phyloP scores from a whole-genome alignment of 2,329 filamentous ascomycete genomes.

The Verruconis gallopava region DNA sequence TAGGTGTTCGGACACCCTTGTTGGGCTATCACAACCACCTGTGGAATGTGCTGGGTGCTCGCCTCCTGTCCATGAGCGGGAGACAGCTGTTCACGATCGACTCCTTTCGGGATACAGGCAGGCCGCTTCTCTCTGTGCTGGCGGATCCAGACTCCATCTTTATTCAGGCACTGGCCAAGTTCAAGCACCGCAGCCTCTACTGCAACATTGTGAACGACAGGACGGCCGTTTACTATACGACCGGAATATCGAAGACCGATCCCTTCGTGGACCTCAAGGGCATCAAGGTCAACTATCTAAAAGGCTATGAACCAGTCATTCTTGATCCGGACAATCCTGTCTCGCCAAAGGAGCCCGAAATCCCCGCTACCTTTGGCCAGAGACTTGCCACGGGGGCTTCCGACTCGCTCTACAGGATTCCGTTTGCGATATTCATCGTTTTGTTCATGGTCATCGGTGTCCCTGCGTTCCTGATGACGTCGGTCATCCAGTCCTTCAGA shows the following conservation, averaged over 20 bases:
- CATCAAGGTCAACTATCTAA: slow-evolving; percentile 58
- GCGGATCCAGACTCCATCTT: slow-evolving; percentile 80
- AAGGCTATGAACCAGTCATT: slow-evolving; percentile 62
- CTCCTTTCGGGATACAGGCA: slow-evolving; percentile 68
- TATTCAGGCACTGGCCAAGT: slow-evolving; percentile 61
- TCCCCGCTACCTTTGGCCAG: slow-evolving; percentile 22
- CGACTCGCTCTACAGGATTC: slow-evolving; percentile 36
- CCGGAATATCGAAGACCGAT: slow-evolving; percentile 61
- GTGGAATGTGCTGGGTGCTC: slow-evolving; percentile 69
- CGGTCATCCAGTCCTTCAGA: slow-evolving; percentile 60
- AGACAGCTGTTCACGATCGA: slow-evolving; percentile 81
- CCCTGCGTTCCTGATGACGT: slow-evolving; percentile 60
- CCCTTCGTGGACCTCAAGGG: slow-evolving; percentile 58
- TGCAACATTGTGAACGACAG: slow-evolving; percentile 79
- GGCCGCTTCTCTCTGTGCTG: slow-evolving; percentile 66
- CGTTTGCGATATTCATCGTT: slow-evolving; percentile 39
- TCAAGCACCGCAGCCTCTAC: slow-evolving; percentile 67
- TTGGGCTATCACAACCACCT: slow-evolving; percentile 30
- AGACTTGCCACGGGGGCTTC: slow-evolving; percentile 23
- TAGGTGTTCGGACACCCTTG: slow-evolving; percentile 40
- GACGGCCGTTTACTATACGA: slow-evolving; percentile 72
- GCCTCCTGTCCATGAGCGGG: slow-evolving; percentile 70
- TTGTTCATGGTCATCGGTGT: slow-evolving; percentile 64
- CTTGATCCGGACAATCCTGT: slow-evolving; percentile 55
- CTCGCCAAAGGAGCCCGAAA: slow-evolving; percentile 25